Evolutionary conservation across 2,329 filamentous ascomycete genomes (phyloP), one percentile per base, ranked within the genome.

Genomic region (Beauveria rudraprayagi): DNA sequence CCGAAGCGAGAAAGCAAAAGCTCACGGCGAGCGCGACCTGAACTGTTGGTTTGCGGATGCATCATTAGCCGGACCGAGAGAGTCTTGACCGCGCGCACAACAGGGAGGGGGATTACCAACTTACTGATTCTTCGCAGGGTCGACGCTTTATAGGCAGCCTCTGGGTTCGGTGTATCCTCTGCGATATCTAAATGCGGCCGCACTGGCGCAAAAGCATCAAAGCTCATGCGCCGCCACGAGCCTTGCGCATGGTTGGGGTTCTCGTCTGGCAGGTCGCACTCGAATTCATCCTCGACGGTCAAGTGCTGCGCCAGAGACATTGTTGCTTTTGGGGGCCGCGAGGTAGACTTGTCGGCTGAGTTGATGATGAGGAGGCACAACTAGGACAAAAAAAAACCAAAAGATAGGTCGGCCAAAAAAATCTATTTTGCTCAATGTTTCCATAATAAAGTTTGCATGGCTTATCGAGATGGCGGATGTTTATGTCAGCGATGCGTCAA

Each of bases 1-100:
- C 92, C 5, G 91, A 87, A 7, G 89, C 85, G 63, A 95, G 80
- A 41, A 92, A 81, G 72, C 89, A 93, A 70, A 89, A 90, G 11
- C 90, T 67, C 1, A 90, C 84, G 6, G 86, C 88, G 52, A 83
- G 77, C 46, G 75, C 74, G n/a, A 92, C 83, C 75, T 93, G 90
- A 17, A 82, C 87, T 91, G 67, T 1, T 34, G 17, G n/a, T 22
- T 17, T 14, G 19, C 5, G 41, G 41, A 17, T 3, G 22, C 22
- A 43, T 43, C 3, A 19, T n/a, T 43, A 19, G 17, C 41, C n/a
- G 9, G 11, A 48, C 5, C 11, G 8, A 34, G 22, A 30, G 24
- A 37, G 30, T 34, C 30, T 34, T 34, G 1, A 34, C 30, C 30
- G 30, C 30, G 11, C 34, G 5, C 22, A 28, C 24, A 16, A n/a